Conservation (phyloP, 108 stramenopile species). For the Stephanodiscus minutulus region DNA sequence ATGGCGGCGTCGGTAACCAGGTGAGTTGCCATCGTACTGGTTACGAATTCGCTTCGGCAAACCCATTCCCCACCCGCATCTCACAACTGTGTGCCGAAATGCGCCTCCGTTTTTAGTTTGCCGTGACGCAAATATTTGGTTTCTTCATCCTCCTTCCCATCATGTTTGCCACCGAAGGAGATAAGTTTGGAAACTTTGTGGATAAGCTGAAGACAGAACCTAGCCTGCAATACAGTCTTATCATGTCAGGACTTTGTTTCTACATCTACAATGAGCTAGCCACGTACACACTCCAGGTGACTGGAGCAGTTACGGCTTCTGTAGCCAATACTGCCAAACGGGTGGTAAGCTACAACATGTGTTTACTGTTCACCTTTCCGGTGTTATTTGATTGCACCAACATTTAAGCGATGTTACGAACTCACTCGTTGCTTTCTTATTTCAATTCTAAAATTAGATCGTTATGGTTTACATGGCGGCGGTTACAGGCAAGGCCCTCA, state of each 20-base stretch:
- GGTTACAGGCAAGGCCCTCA: constrained; percentile 56
- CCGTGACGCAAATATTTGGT: constrained; percentile 56
- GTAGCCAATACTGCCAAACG: constrained; percentile 68
- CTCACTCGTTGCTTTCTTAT: background rate
- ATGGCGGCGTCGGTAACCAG: constrained; percentile 65
- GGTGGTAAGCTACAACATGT: constrained; percentile 22
- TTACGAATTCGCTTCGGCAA: background rate
- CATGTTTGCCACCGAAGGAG: constrained; percentile 57
- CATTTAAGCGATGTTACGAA: background rate
- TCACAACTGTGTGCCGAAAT: background rate
- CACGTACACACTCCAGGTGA: constrained; percentile 58
- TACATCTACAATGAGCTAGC: constrained; percentile 70
- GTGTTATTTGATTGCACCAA: background rate
- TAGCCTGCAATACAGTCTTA: constrained; percentile 56
- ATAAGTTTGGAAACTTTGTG: constrained; percentile 41
- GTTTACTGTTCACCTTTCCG: background rate
- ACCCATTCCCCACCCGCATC: background rate
- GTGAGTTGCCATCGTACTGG: constrained; percentile 24
- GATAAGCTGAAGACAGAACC: constrained; percentile 47
- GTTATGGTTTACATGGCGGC: constrained; percentile 66
- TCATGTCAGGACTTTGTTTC: constrained; percentile 56
- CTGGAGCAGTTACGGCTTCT: constrained; percentile 58
- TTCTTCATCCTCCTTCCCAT: constrained; percentile 60
- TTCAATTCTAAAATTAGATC: constrained; percentile 2
- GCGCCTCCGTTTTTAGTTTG: constrained; percentile 32